phyloP scores from a whole-genome alignment of 2,329 filamentous ascomycete genomes.

The Trichoderma koningiopsis region DNA sequence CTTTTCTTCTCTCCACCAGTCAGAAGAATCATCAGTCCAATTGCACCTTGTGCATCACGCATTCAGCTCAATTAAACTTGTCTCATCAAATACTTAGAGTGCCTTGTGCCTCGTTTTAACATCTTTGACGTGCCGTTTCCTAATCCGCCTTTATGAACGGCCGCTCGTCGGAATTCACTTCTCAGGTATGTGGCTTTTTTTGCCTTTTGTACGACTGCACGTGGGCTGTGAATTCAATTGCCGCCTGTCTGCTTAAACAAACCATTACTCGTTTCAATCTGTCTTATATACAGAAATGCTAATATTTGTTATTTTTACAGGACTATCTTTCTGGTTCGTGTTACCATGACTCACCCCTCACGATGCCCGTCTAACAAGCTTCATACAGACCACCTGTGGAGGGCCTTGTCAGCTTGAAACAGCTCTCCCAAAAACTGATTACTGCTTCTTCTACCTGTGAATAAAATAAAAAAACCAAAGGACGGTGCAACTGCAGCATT shows the following conservation, averaged over 20 bases:
- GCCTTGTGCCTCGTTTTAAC: conserved; percentile 27
- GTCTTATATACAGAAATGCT: conserved; percentile 1
- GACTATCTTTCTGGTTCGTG: conserved; percentile 75
- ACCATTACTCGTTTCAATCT: neutral
- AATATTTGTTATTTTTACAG: conserved; percentile 43
- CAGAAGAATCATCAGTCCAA: conserved; percentile 23
- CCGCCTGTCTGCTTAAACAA: neutral
- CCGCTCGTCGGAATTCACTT: conserved; percentile 82
- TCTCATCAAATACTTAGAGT: conserved; percentile 15
- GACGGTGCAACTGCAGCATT: conserved; percentile 42
- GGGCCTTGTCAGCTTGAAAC: conserved; percentile 41
- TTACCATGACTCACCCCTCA: conserved; percentile 47
- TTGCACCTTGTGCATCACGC: neutral
- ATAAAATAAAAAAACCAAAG: conserved; percentile 25
- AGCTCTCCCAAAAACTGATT: neutral
- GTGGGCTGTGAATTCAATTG: neutral
- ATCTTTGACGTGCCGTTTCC: conserved; percentile 32
- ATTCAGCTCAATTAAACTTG: neutral
- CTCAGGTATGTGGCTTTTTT: conserved; percentile 62
- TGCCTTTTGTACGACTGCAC: neutral
- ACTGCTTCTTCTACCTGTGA: neutral
- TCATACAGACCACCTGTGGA: conserved; percentile 47
- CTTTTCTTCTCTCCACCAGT: conserved; percentile 10
- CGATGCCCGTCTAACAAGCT: conserved; percentile 26
- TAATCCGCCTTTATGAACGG: conserved; percentile 79